Base-by-base conservation (phyloP, 2,329 filamentous ascomycete genomes). In the Immersiporthe knoxdaviesiana region DNA sequence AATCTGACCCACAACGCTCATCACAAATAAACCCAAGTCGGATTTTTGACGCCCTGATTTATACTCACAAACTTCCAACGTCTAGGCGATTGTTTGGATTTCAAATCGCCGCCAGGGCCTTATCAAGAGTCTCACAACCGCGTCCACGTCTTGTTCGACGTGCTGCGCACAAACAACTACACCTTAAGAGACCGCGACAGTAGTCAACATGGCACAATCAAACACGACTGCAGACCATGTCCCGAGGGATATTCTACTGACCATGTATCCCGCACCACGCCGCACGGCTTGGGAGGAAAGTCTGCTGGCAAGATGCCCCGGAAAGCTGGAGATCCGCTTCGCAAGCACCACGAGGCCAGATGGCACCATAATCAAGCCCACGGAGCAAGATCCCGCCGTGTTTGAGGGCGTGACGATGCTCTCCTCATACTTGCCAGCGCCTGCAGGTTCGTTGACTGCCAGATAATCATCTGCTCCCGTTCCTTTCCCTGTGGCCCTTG, bases 321-420 rank as follows among this genome's bases (percentile, higher is more conserved):
- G 65, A n/a, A 69, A 65, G 37, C 73, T 82, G 4, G 66, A 75
- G 35, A 73, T 82, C 24, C 75, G 76, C 39, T 81, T 78, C 77
- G 72, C 68, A 41, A 59, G 56, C 75, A 41, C 50, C 76, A 54
- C 68, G 71, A 56, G 35, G 72, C 59, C 60, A 2, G 69, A 76
- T 12, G 70, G 72, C 4, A 66, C 69, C 7, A 59, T 76, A 24
- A 65, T 65, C 7, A 68, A 63, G 6, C 71, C 74, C 0, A 74
- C 77, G 3, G 72, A 77, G 4, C 65, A 80, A 24, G 65, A 75
- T 1, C 67, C 73, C 37, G 75, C 76, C 18, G 70, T 76, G 0
- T 81, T 76, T 75, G 75, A 79, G 1, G 77, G 76, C 39, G 78
- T 80, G 32, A 82, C 81, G 0, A 73, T 82, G 50, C 68, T 81